Conservation (phyloP, 495 filamentous ascomycete species). For the Aspergillus bertholletiae region DNA sequence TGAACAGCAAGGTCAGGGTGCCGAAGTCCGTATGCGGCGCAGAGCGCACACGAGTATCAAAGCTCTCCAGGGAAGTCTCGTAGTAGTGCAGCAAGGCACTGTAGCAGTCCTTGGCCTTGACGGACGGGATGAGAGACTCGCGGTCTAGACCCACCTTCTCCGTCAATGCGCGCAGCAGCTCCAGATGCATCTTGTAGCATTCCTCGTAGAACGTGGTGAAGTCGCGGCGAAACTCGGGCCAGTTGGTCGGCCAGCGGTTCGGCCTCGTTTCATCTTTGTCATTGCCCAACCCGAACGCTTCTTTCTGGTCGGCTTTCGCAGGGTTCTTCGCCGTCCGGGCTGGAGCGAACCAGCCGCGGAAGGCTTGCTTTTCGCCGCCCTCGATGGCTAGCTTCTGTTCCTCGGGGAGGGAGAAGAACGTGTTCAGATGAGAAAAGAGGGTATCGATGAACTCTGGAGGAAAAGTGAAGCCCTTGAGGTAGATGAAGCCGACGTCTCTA, state of each 20-base stretch:
- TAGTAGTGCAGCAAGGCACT: conserved; percentile 6
- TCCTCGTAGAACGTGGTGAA: conserved; percentile 10
- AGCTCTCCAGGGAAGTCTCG: background rate
- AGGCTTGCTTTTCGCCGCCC: conserved; percentile 1
- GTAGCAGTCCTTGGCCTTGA: conserved; percentile 6
- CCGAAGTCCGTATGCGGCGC: conserved; percentile 11
- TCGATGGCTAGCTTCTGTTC: conserved; percentile 6
- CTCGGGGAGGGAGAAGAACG: conserved; percentile 5
- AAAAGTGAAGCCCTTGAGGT: conserved; percentile 5
- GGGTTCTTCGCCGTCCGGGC: background rate
- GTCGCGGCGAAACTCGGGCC: conserved; percentile 2
- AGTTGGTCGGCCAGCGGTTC: conserved; percentile 8
- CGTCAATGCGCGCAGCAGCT: conserved; percentile 3
- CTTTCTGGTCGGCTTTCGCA: conserved; percentile 7
- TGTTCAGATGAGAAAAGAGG: conserved; percentile 4
- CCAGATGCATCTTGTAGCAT: conserved; percentile 6
- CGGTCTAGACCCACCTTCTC: conserved; percentile 5
- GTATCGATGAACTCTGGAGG: background rate
- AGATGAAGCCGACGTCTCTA: conserved; percentile 9
- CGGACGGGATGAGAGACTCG: conserved; percentile 1
- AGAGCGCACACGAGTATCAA: conserved; percentile 1
- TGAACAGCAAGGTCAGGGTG: conserved; percentile 6
- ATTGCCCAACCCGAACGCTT: conserved; percentile 5
- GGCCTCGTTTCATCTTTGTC: conserved; percentile 8
- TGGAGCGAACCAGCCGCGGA: conserved; percentile 8